Evolutionary conservation across 345 rosid species (phyloP).

Genomic region (Xanthoceras sorbifolium): DNA sequence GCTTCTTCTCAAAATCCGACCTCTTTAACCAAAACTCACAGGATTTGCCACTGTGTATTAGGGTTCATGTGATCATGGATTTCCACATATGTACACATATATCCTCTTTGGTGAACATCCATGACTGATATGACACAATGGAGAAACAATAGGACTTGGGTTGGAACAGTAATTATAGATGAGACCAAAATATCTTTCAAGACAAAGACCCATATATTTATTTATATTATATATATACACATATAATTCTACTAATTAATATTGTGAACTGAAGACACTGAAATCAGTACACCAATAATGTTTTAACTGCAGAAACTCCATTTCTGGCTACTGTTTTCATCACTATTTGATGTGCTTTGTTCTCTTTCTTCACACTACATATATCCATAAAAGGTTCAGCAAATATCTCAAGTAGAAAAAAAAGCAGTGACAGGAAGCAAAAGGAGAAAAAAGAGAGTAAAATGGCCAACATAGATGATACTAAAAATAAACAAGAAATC

Average conservation of each 20-base stretch:
- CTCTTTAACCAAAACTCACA: slow-evolving; percentile 5
- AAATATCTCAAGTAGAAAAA: neutral
- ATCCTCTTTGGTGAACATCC: slow-evolving; percentile 34
- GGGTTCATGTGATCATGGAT: slow-evolving; percentile 31
- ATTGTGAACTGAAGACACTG: neutral
- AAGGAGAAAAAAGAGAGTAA: neutral
- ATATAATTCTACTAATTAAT: too few relatives aligned
- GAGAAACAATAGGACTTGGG: slow-evolving; percentile 24
- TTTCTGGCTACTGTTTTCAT: neutral
- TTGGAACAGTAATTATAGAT: too few relatives aligned
- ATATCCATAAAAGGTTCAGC: neutral
- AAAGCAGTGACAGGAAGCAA: slow-evolving; percentile 6
- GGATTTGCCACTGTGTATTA: slow-evolving; percentile 27
- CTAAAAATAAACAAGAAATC: slow-evolving; percentile 30
- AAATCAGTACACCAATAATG: neutral
- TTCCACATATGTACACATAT: slow-evolving; percentile 23
- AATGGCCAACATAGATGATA: slow-evolving; percentile 15
- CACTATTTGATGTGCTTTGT: neutral
- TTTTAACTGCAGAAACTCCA: slow-evolving; percentile 11
- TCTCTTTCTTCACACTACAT: slow-evolving; percentile 9
- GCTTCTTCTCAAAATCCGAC: slow-evolving; percentile 8
- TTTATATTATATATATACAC: too few relatives aligned
- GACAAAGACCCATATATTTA: slow-evolving; percentile 11
- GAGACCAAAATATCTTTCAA: slow-evolving; percentile 19
- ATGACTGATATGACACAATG: slow-evolving; percentile 32